Evolutionary conservation across 345 rosid genomes (phyloP), one percentile per base, ranked within the genome.

Genomic region (Barbarea vulgaris): DNA sequence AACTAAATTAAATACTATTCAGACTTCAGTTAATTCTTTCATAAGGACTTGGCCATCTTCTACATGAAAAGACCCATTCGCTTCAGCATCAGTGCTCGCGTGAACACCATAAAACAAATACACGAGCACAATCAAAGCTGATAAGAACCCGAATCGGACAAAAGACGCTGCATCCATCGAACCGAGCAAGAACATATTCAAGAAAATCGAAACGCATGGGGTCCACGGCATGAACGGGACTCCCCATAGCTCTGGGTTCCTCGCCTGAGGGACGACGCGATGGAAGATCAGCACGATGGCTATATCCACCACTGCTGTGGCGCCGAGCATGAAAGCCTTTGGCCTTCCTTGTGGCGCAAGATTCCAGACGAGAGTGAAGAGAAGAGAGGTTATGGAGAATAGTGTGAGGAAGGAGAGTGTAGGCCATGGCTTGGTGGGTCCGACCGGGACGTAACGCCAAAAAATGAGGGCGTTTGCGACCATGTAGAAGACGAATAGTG

Each of bases 201-300:
- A 70, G 76, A 87, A 94, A 76, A 94, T 88, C 10, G 98, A 94
- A 11, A 80, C 70, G 28, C 91, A 86, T 0, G 98, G 98, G 30
- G 88, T 83, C 96, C 91, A 88, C 1, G 98, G 98, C 98, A 94
- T 94, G 56, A 88, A 76, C 0, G 98, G 96, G 47, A 91, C 89
- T 3, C 93, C 91, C 98, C 98, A 94, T 37, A 94, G 82, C 77
- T 91, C 93, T 0, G 98, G 98, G 48, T 81, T 86, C 42, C 84
- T 74, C 4, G 81, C 93, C 47, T 90, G 96, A 7, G 88, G 93
- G 55, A 89, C 91, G 52, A 57, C 63, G 59, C 53, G 83, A 1
- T 75, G 83, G 42, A 94, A 94, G 5, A 90, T 72, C 41, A 82
- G 85, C 3, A 82, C 37, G 12, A 84, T 67, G 27, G 83, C 82